Evolutionary conservation across 1,139 yeast species (phyloP), one percentile per base, ranked within the genome.

Genomic region (Blastobotrys elegans): DNA sequence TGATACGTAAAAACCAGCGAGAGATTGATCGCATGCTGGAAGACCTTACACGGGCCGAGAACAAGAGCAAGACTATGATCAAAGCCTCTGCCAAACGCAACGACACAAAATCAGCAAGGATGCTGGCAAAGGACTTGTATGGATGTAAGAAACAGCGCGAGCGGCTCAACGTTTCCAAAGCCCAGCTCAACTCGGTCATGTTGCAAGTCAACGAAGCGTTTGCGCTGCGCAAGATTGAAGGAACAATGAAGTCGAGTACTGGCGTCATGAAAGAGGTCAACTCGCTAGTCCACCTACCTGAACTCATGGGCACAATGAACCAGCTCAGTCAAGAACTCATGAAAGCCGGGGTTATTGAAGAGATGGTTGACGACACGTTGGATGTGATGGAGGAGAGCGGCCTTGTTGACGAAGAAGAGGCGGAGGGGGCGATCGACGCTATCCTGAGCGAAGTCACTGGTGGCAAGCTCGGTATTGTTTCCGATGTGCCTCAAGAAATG

Each of bases 171-270:
- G 78, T 80, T 32, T 84, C 96, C 32, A 86, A 81, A 61, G 94
- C 97, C 1, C 86, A 94, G 56, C 70, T 94, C 37, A 92, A 85
- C 52, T 83, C 94, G 14, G 86, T 94, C 36, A 79, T 82, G 21
- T 79, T 92, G 86, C 86, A 95, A 56, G 79, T 94, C 30, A 89
- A 87, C 58, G 98, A 94, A 65, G 95, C 92, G 50, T 89, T 90
- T 72, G 89, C 89, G 44, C 76, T 89, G 79, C 76, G 81, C 53
- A 87, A 86, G 61, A 70, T 94, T 45, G 89, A 92, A 40, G 85
- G 88, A 29, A 84, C 92, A 36, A 79, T 94, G 79, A 82, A 81
- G 50, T 71, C 82, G 49, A 84, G 90, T 52, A 80, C 98, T 0
- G 79, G 75, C 2, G 78, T 94, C 20, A 90, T 94, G 97, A 80